Conservation (phyloP, 352 stramenopile genomes). For the Phytophthora sp. region DNA sequence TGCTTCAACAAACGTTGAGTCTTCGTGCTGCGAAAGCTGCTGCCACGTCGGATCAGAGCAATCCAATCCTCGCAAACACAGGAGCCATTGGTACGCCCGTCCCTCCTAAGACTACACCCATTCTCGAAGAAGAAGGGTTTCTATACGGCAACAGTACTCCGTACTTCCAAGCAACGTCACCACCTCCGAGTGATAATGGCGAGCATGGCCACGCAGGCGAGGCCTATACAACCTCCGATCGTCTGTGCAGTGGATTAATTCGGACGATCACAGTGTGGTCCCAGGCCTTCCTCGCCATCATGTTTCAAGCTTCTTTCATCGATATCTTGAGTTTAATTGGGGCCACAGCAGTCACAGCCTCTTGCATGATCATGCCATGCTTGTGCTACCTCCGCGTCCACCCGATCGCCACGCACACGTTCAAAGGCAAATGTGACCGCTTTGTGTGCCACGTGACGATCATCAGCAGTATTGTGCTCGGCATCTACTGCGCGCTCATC, state of each 20-base stretch:
- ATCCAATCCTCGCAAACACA: slow-evolving; percentile 46
- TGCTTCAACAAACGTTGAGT: slow-evolving; percentile 55
- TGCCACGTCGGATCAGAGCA: slow-evolving; percentile 25
- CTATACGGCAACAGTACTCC: slow-evolving; percentile 53
- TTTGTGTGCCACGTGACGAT: slow-evolving; percentile 65
- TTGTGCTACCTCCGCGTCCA: slow-evolving; percentile 77
- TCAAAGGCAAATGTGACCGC: slow-evolving; percentile 54
- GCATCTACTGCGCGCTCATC: slow-evolving; percentile 60
- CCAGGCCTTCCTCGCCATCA: slow-evolving; percentile 62
- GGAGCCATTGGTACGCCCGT: slow-evolving; percentile 6
- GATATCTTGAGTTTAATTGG: slow-evolving; percentile 76
- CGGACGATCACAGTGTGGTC: slow-evolving; percentile 51
- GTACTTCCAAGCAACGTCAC: slow-evolving; percentile 47
- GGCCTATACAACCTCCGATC: slow-evolving; percentile 48
- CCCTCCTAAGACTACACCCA: slow-evolving; percentile 29
- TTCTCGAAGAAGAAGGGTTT: slow-evolving; percentile 53
- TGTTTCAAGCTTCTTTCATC: slow-evolving; percentile 75
- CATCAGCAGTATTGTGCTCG: slow-evolving; percentile 51
- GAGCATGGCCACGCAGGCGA: slow-evolving; percentile 9
- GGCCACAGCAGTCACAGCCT: slow-evolving; percentile 64
- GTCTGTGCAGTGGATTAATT: slow-evolving; percentile 57
- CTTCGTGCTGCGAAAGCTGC: slow-evolving; percentile 39
- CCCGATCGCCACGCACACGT: slow-evolving; percentile 54
- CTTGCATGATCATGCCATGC: slow-evolving; percentile 83
- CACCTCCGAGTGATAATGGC: slow-evolving; percentile 26